Evolutionary conservation across 2,329 filamentous ascomycete genomes (phyloP).

Genomic region (Alternaria rosae): DNA sequence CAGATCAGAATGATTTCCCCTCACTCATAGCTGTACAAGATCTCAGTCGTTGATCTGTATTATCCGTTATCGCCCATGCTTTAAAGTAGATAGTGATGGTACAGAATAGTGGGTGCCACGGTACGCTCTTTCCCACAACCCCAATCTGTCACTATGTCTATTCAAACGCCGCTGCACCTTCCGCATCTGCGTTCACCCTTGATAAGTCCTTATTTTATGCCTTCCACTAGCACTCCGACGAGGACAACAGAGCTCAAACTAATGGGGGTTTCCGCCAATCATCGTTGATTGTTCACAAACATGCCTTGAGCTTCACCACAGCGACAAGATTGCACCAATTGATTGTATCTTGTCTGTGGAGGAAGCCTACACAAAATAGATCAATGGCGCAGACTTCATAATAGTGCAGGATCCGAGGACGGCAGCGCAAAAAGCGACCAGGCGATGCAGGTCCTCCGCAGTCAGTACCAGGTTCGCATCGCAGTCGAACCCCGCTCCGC

Average conservation of each 20-base stretch:
- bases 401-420: neutral
- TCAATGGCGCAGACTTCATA: neutral
- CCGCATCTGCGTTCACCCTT: neutral
- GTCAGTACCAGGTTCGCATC: neutral
- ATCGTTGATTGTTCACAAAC: neutral
- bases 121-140: neutral
- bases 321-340: neutral
- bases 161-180: neutral
- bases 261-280: neutral
- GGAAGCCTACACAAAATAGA: neutral
- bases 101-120: neutral
- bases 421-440: conserved; percentile 1
- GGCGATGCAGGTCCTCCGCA: conserved; percentile 2
- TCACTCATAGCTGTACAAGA: neutral
- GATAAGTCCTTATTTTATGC: neutral
- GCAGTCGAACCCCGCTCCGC: conserved; percentile 5
- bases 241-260: neutral
- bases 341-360: neutral
- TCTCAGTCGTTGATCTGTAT: neutral
- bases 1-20: neutral
- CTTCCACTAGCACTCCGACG: neutral
- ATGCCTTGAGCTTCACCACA: neutral
- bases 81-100: neutral
- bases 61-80: neutral
- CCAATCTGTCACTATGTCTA: neutral